Evolutionary conservation across 2,329 filamentous ascomycete genomes (phyloP).

Genomic region (Colletotrichum sp.): DNA sequence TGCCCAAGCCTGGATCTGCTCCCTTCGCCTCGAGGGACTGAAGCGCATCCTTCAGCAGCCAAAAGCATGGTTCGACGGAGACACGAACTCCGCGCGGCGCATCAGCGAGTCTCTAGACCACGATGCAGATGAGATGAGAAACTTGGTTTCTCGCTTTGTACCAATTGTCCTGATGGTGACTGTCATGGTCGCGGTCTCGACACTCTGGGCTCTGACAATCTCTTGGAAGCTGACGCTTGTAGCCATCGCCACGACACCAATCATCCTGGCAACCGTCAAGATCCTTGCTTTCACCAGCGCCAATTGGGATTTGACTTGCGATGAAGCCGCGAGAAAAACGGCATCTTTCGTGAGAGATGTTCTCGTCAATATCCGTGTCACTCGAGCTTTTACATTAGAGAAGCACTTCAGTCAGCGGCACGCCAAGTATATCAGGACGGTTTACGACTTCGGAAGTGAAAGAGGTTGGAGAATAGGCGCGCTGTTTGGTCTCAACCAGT

Average conservation of each 20-base stretch:
- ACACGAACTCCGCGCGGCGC: constrained; percentile 65
- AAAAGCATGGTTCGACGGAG: constrained; percentile 76
- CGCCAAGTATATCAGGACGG: constrained; percentile 48
- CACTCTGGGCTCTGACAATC: constrained; percentile 75
- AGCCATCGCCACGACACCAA: constrained; percentile 69
- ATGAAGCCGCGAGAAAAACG: constrained; percentile 64
- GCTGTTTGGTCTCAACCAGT: constrained; percentile 80
- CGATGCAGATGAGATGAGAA: constrained; percentile 86
- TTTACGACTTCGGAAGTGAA: constrained; percentile 66
- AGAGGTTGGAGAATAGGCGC: constrained; percentile 72
- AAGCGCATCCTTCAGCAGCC: constrained; percentile 76
- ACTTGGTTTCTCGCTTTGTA: constrained; percentile 79
- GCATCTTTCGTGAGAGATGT: constrained; percentile 74
- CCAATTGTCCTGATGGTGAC: constrained; percentile 71
- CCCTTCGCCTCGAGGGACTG: constrained; percentile 71
- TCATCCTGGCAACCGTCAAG: constrained; percentile 70
- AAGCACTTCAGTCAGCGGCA: constrained; percentile 72
- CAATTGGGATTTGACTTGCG: constrained; percentile 75
- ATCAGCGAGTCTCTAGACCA: constrained; percentile 78
- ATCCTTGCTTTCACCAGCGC: constrained; percentile 69
- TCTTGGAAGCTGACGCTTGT: constrained; percentile 86
- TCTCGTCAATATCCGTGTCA: constrained; percentile 79
- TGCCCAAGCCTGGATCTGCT: constrained; percentile 79
- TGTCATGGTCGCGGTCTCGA: constrained; percentile 69
- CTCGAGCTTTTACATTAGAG: constrained; percentile 78